These are phyloP conservation scores for Oemleria cerasiformis DNA, from an alignment of 306 rosid species.

Conservation along the genomic window DNA sequence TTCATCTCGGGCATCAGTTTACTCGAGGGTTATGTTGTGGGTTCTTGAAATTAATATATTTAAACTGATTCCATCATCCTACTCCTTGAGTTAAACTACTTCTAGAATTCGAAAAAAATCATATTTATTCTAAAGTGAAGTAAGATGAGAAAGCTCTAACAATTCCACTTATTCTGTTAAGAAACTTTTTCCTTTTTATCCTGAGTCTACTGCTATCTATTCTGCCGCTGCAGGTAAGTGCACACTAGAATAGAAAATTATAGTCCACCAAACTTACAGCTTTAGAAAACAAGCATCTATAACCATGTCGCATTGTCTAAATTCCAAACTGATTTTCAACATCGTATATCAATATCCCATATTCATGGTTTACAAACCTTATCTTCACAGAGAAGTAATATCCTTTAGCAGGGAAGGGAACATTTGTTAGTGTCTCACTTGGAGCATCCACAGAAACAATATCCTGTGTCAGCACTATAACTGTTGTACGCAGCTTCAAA, in stretches of 20 bases:
- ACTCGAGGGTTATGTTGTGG: not conserved
- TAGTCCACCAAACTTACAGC: not conserved
- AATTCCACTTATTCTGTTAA: too few species aligned
- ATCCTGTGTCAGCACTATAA: conserved; percentile 51
- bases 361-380: conserved; percentile 56
- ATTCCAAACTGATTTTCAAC: not conserved
- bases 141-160: not conserved
- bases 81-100: not conserved
- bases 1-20: not conserved
- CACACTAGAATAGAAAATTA: not conserved
- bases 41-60: not conserved
- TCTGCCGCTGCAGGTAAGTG: not conserved
- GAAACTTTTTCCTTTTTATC: too few species aligned
- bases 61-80: not conserved
- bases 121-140: not conserved
- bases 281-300: not conserved
- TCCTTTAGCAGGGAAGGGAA: conserved; percentile 80
- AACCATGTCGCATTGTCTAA: not conserved
- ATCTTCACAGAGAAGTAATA: conserved; percentile 76
- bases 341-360: not conserved
- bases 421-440: conserved; percentile 72
- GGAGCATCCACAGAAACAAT: conserved; percentile 75
- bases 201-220: not conserved
- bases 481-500: conserved; percentile 62
- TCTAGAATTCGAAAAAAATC: not conserved